These are phyloP conservation scores for Sporothrix phasma DNA, from an alignment of 2,329 filamentous ascomycete genomes.

Conservation along the genomic window DNA sequence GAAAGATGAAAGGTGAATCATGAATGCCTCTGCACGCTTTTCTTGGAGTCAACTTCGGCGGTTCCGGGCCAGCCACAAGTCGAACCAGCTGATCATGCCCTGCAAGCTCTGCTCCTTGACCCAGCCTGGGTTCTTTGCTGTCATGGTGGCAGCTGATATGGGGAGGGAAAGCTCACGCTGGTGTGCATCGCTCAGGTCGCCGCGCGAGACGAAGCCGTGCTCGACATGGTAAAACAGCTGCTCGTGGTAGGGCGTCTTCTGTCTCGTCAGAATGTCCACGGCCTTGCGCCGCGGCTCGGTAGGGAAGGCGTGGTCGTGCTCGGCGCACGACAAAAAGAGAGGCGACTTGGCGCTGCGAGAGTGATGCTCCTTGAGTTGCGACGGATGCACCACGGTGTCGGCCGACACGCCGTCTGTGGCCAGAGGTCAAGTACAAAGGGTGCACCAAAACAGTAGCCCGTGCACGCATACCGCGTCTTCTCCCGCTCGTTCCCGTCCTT, in stretches of 20 bases:
- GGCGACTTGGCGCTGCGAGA: conserved; percentile 33
- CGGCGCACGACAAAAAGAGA: conserved; percentile 36
- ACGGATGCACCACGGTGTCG: conserved; percentile 42
- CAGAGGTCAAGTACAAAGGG: conserved; percentile 37
- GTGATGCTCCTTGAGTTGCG: conserved; percentile 38
- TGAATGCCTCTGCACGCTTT: neutral
- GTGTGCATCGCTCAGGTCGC: conserved; percentile 28
- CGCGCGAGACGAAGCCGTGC: conserved; percentile 18
- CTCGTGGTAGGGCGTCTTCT: conserved; percentile 46
- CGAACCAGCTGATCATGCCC: conserved; percentile 20
- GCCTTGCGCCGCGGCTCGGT: conserved; percentile 30
- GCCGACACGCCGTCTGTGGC: conserved; percentile 29
- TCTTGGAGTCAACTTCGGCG: neutral
- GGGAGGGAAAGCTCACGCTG: conserved; percentile 24
- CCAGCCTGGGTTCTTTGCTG: conserved; percentile 16
- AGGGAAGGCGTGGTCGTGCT: conserved; percentile 36
- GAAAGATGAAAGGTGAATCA: neutral
- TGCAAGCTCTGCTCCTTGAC: conserved; percentile 20
- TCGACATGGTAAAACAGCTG: conserved; percentile 51
- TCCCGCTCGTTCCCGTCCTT: too few relatives aligned
- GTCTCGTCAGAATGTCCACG: conserved; percentile 32
- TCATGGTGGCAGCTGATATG: neutral
- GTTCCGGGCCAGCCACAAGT: conserved; percentile 17
- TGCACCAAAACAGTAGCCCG: conserved; percentile 34
- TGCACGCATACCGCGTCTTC: conserved; percentile 32